Evolutionary conservation across 2,329 filamentous ascomycete species (phyloP), one percentile per base, ranked within the genome.

Genomic region (Stemphylium vesicarium): DNA sequence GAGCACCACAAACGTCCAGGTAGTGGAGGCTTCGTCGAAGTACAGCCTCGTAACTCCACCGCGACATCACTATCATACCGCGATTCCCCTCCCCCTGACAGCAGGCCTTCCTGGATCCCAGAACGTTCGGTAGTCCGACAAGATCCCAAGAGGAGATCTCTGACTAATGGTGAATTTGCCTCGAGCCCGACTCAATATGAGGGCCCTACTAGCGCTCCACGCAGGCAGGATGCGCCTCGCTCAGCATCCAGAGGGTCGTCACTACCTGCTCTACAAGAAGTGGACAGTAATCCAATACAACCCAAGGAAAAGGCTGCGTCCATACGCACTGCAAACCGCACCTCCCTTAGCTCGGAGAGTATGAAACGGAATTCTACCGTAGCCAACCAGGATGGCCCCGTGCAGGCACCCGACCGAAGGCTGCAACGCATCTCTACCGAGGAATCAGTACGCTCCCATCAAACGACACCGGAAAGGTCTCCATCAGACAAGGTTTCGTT

Each of bases 181-280:
- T 36, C 51, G 40, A 52, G 50, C 22, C 15, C 47, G n/a, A 32
- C 26, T 20, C 48, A 53, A 24, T 38, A 51, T 16, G 50, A 49
- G 26, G 56, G 45, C 15, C 47, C 55, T 11, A 41, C 59, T 16
- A 62, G 60, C 31, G 55, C 62, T 41, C 56, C 63, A 9, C 62
- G 64, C n/a, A 53, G 60, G 33, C 64, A 59, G 20, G 66, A 70
- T 26, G 16, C 43, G 9, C 64, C 62, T 29, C 65, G 62, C 32
- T 65, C 62, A 18, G 63, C 56, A 9, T 58, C 64, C 12, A 68
- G 66, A 16, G 60, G 59, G 35, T 62, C 68, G 3, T 63, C 68
- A 10, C 47, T 75, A 40, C 60, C 70, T 16, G 65, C 71, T 2
- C 22, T 75, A 44, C 65, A 71, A 40, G 72, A 75, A 39, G 56